Base-by-base conservation (phyloP, 345 rosid species). In the Boechera divaricarpa region DNA sequence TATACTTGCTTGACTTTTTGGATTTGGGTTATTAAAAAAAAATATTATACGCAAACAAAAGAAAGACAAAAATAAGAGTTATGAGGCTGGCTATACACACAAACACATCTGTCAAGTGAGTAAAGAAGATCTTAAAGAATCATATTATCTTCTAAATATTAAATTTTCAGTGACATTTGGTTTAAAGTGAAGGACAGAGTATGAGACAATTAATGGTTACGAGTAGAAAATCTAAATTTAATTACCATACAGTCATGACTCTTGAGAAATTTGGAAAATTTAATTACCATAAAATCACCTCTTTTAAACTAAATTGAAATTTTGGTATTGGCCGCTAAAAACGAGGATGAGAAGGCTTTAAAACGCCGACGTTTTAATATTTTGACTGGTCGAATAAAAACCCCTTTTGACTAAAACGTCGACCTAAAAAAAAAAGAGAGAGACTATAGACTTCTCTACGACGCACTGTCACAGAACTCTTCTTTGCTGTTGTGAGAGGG, bases 81-180 rank as follows among this genome's bases (percentile, higher is more conserved):
- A 75, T 59, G 60, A 32, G 70, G 70, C 75, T 76, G 74, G 53
- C 70, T 69, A 53, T 3, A 62, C 51, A 56, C 78, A 11, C 33
- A 11, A 77, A 55, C 47, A 77, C 80, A 71, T 57, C 81, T 77
- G 78, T 67, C 78, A 57, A 75, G 60, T 77, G 49, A 47, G 6
- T 38, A 57, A 48, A 47, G 56, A 76, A 38, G 21, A 59, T 55
- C 51, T 29, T 64, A 70, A 69, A 56, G 57, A 70, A 51, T 55
- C 65, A 54, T 55, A 28, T 2, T 28, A 12, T 21, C 5, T 49
- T n/a, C n/a, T 24, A 21, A 26, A 54, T 45, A 51, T 29, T 31
- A 60, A 68, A 18, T 59, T 60, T 39, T 41, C 31, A 11, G 35
- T 16, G 7, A 18, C n/a, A 31, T 69, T 24, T 2, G 36, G 21